A percentile compares a stretch with the other conserved stretches of the same genome.
Evolutionary conservation across 805 yeast species (phyloP).

Genomic region (Candida broadrunensis): DNA sequence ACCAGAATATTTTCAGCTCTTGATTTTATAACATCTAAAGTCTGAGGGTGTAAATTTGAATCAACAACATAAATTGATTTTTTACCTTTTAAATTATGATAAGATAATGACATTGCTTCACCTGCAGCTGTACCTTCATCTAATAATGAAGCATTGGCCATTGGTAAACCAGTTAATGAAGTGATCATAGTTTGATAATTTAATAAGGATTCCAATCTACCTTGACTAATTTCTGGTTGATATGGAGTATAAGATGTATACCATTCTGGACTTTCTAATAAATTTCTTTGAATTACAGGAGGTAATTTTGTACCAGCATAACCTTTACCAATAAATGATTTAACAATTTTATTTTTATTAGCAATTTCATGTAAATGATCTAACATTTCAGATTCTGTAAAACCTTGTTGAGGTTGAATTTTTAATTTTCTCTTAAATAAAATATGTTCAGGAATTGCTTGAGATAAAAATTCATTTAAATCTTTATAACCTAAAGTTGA

Average conservation of each 20-base stretch:
- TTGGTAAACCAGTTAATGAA: slow-evolving; percentile 90
- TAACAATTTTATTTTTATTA: slow-evolving; percentile 65
- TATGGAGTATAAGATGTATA: slow-evolving; percentile 98
- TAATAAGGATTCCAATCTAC: slow-evolving; percentile 84
- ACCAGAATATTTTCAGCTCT: slow-evolving; percentile 77
- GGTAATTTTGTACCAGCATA: slow-evolving; percentile 90
- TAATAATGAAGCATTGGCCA: slow-evolving; percentile 89
- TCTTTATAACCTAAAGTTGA: slow-evolving; percentile 59
- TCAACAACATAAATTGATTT: slow-evolving; percentile 71
- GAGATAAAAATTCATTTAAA: slow-evolving; percentile 64
- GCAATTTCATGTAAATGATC: slow-evolving; percentile 68
- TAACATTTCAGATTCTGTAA: slow-evolving; percentile 77
- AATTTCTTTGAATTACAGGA: slow-evolving; percentile 87
- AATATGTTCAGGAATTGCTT: slow-evolving; percentile 76
- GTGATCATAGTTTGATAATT: slow-evolving; percentile 91
- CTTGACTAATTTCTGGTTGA: slow-evolving; percentile 97
- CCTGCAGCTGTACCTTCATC: slow-evolving; percentile 99
- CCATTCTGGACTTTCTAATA: slow-evolving; percentile 96
- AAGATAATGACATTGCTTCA: slow-evolving; percentile 90
- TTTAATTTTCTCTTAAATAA: slow-evolving; percentile 64
- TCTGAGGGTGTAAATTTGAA: slow-evolving; percentile 76
- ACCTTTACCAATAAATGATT: slow-evolving; percentile 89
- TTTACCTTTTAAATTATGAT: slow-evolving; percentile 64
- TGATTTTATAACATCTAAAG: slow-evolving; percentile 71
- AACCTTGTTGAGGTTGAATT: slow-evolving; percentile 71